Evolutionary conservation across 495 filamentous ascomycete species (phyloP), one percentile per base, ranked within the genome.

Genomic region (Xylaria nigripes): DNA sequence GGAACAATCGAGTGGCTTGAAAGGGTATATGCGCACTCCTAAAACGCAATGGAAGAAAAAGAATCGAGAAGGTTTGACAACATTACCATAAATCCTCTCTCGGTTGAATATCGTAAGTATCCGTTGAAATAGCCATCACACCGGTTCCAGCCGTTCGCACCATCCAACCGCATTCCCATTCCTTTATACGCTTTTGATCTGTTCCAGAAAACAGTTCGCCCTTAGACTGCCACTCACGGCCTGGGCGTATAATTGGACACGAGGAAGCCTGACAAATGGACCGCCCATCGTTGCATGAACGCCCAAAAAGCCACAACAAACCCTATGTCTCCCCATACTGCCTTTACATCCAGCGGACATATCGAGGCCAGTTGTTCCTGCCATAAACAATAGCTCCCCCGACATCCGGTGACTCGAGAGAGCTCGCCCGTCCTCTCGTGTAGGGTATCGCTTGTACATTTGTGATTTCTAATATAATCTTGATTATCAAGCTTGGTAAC

Each of bases 21-120:
- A 48, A 54, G 38, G 53, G 46, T 56, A 56, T 56, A 56, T 56
- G 47, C 46, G 45, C 46, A 56, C 46, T 56, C 53, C 46, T 40
- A 18, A 50, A 56, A 45, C 40, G 41, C 53, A 49, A 42, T 55
- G 45, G 42, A 13, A 18, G 22, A 45, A 45, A 45, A 50, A 56
- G 46, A 50, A 56, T 34, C 6, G 44, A 45, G 43, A 50, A 44
- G 36, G 45, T 15, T 36, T 23, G 43, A 49, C 45, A 49, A 18
- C 45, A 49, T 40, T 30, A 49, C 34, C 45, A 42, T 48, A 27
- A 48, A 25, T 55, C 44, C 29, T 40, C 32, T 38, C 48, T 38
- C 19, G 7, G 4, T 40, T 46, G 25, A 38, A 45, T 21, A 36
- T 32, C 29, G 27, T 6, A 45, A 53, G 51, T 22, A 30, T 27